Percentiles rank a stretch among this genome's conserved stretches.
phyloP scores from a whole-genome alignment of 1,139 yeast species.

The Debaryomyces udenii region DNA sequence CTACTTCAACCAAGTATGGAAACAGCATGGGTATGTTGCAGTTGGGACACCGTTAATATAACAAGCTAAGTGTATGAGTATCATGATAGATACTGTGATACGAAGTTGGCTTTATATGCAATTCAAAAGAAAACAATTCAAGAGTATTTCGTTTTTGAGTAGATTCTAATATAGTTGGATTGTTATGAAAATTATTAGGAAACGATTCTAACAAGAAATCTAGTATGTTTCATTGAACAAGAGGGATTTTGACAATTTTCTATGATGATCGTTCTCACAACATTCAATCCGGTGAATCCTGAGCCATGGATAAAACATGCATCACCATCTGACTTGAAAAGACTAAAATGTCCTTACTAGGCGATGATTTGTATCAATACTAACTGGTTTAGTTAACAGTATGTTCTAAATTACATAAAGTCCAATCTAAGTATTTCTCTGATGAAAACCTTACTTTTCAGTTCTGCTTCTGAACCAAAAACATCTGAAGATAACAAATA shows the following conservation, averaged over 20 bases:
- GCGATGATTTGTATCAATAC: neutral
- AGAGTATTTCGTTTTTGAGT: slow-evolving; percentile 74
- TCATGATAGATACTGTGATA: no score
- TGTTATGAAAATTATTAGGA: neutral
- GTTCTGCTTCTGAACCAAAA: slow-evolving; percentile 89
- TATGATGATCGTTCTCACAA: slow-evolving; percentile 49
- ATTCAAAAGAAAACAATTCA: slow-evolving; percentile 63
- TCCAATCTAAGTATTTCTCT: slow-evolving; percentile 25
- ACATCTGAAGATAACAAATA: slow-evolving; percentile 65
- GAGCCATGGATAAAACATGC: slow-evolving; percentile 76
- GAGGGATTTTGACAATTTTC: slow-evolving; percentile 12
- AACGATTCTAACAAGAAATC: slow-evolving; percentile 1
- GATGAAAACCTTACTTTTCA: slow-evolving; percentile 67
- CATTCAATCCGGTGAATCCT: slow-evolving; percentile 63
- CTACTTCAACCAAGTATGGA: neutral
- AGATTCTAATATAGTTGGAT: no score
- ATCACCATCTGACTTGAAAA: slow-evolving; percentile 77
- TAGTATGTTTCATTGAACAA: slow-evolving; percentile 1
- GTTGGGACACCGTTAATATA: no score
- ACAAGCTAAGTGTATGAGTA: no score
- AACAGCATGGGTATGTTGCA: slow-evolving; percentile 4
- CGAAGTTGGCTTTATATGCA: no score
- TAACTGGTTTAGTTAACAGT: slow-evolving; percentile 8
- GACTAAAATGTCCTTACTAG: neutral
- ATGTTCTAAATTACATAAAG: neutral